These are phyloP conservation scores for Penicillium diatomitis DNA, from an alignment of 495 filamentous ascomycete species.

Conservation along the genomic window DNA sequence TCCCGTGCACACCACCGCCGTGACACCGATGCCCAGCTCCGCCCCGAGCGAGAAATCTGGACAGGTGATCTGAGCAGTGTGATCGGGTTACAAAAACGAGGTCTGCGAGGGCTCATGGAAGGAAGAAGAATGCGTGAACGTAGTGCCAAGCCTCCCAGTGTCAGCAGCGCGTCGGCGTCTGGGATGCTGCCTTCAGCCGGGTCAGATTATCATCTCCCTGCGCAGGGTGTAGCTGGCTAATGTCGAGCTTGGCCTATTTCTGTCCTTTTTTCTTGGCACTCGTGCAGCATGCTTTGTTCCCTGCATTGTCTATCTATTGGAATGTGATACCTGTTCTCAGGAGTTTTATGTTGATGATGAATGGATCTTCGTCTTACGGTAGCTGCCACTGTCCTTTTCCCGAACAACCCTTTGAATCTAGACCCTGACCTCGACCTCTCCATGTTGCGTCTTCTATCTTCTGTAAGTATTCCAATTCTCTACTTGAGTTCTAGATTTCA, in stretches of 20 bases:
- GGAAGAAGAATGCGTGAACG: conserved; percentile 77
- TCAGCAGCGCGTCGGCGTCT: conserved; percentile 13
- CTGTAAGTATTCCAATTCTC: too few species aligned
- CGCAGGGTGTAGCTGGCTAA: conserved; percentile 16
- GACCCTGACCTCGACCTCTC: too few species aligned
- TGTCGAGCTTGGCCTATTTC: too few species aligned
- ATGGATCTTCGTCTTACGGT: too few species aligned
- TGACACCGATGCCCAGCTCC: conserved; percentile 21
- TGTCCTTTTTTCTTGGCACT: neutral
- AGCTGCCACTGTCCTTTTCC: too few species aligned
- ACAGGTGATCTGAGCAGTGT: conserved; percentile 78
- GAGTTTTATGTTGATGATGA: too few species aligned
- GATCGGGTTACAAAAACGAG: conserved; percentile 93
- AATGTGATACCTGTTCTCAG: too few species aligned
- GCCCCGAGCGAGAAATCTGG: conserved; percentile 56
- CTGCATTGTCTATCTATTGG: too few species aligned
- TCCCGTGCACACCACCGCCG: conserved; percentile 21
- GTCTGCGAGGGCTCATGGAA: conserved; percentile 89
- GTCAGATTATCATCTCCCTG: conserved; percentile 11
- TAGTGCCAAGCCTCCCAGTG: conserved; percentile 31
- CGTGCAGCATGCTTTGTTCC: too few species aligned
- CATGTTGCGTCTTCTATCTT: too few species aligned
- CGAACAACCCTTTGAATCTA: too few species aligned
- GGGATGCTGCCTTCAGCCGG: conserved; percentile 5
- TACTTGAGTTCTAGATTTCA: too few species aligned